These are phyloP conservation scores for Onygenales sp. DNA, from an alignment of 2,329 filamentous ascomycete species.

Conservation along the genomic window DNA sequence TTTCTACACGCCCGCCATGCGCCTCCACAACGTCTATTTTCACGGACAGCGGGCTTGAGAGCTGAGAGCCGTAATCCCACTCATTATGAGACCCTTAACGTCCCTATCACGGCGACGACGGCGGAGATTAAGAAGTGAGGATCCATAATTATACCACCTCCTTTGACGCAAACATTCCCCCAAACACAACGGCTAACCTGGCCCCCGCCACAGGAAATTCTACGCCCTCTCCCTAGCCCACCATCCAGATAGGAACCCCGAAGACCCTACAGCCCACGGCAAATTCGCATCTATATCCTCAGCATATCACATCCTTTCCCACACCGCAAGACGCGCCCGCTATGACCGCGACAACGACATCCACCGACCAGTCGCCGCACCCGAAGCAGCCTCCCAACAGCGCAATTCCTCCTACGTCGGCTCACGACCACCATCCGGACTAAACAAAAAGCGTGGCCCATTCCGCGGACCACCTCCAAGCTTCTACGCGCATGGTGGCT, in stretches of 20 bases:
- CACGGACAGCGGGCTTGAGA: conserved; percentile 28
- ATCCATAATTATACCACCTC: not conserved
- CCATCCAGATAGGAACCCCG: conserved; percentile 83
- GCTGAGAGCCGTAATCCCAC: conserved; percentile 38
- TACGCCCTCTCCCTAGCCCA: conserved; percentile 83
- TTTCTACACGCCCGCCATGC: conserved; percentile 7
- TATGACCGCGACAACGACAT: conserved; percentile 61
- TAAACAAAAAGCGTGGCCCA: conserved; percentile 63
- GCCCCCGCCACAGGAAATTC: conserved; percentile 47
- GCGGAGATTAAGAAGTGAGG: conserved; percentile 77
- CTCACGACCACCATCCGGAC: conserved; percentile 65
- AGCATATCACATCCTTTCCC: conserved; percentile 69
- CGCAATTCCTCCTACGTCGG: conserved; percentile 45
- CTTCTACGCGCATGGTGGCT: conserved; percentile 76
- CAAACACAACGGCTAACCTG: not conserved
- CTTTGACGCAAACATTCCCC: not conserved
- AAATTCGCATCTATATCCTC: conserved; percentile 78
- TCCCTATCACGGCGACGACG: conserved; percentile 59
- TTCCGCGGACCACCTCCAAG: conserved; percentile 82
- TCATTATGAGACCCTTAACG: conserved; percentile 73
- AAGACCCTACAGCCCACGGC: conserved; percentile 59
- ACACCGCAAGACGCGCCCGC: conserved; percentile 60
- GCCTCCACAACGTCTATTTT: conserved; percentile 27
- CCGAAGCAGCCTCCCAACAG: conserved; percentile 21
- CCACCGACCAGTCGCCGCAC: conserved; percentile 18